phyloP scores from a whole-genome alignment of 2,329 filamentous ascomycete genomes.

The Tolypocladium sp. region DNA sequence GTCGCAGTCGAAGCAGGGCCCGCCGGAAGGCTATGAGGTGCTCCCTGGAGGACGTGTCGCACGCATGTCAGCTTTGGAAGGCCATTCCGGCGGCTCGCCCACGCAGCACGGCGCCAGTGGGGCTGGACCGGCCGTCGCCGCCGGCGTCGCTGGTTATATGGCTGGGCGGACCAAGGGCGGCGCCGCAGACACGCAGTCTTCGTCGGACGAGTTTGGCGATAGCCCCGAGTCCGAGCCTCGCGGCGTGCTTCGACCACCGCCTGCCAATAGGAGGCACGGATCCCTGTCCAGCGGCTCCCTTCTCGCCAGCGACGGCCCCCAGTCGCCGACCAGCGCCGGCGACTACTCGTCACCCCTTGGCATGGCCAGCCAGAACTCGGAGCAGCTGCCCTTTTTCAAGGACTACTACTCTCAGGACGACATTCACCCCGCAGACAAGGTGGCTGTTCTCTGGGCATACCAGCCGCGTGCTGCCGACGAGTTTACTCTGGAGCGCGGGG shows the following conservation, averaged over 20 bases:
- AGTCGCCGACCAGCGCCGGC: constrained; percentile 64
- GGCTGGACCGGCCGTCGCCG: constrained; percentile 9
- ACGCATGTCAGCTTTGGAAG: constrained; percentile 90
- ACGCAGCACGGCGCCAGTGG: constrained; percentile 35
- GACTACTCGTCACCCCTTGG: constrained; percentile 80
- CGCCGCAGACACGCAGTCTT: constrained; percentile 46
- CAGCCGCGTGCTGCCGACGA: constrained; percentile 90
- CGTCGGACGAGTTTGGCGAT: constrained; percentile 62
- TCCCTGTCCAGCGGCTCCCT: constrained; percentile 81
- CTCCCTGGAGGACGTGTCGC: constrained; percentile 84
- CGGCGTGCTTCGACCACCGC: constrained; percentile 49
- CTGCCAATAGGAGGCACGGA: constrained; percentile 62
- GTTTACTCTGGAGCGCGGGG: constrained; percentile 84
- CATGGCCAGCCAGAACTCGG: constrained; percentile 80
- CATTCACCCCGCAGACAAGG: constrained; percentile 82
- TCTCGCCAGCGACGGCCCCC: constrained; percentile 59
- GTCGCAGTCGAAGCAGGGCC: constrained; percentile 24
- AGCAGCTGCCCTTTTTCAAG: constrained; percentile 93
- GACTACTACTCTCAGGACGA: constrained; percentile 98
- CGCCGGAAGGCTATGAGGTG: constrained; percentile 56
- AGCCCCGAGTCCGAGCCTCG: constrained; percentile 62
- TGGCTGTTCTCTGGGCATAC: constrained; percentile 92
- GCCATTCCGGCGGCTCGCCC: constrained; percentile 54
- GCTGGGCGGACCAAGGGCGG: constrained; percentile 33
- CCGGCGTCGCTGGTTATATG: constrained; percentile 35